Base-by-base conservation (phyloP, 352 stramenopile species). In the Globisporangium barbulae region DNA sequence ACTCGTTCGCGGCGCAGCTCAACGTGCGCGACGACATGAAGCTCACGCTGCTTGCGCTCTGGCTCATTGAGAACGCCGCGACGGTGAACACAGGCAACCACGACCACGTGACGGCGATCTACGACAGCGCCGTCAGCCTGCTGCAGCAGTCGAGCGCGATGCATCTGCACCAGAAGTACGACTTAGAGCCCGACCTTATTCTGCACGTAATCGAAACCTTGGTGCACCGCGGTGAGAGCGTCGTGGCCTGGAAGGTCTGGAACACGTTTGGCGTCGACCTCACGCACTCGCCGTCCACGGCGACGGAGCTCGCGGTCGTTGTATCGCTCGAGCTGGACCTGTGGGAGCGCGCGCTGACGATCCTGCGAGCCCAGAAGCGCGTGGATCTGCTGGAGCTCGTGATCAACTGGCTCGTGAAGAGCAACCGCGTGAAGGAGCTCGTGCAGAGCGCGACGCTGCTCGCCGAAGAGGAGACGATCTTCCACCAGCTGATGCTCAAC, bases 181-280 rank as follows among this genome's bases (percentile, higher is more conserved):
- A 90, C 37, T 61, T 92, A 2, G 85, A 94, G 60, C 52, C 75
- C 10, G 73, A 89, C 41, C 49, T 92, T 47, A 90, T 94, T 49
- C 58, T 91, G 59, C 81, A 90, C 64, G 73, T 94, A 62, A 70
- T 91, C 5, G 83, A 94, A 63, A 92, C 85, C 13, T 69, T 94
- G 50, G 81, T 92, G 22, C 83, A 94, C 53, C 76, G 83, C 8
- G 80, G 81, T 37, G 81, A 91, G 59, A 89, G 79, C 64, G 66
- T 88, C 28, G 76, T 92, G 25, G 85, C 83, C 25, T 94, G 85
- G 85, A 91, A 94, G 67, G 79, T 94, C n/a, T 92, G 83, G 85
- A 91, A 83, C 37, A 85, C 80, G 6, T 94, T 92, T 59, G 81
- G 81, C 6, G 71, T 92, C 17, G 75, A 90, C 35, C 62, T 93